phyloP scores from a whole-genome alignment of 2,329 filamentous ascomycete species.

The Verticillium albo-atrum region DNA sequence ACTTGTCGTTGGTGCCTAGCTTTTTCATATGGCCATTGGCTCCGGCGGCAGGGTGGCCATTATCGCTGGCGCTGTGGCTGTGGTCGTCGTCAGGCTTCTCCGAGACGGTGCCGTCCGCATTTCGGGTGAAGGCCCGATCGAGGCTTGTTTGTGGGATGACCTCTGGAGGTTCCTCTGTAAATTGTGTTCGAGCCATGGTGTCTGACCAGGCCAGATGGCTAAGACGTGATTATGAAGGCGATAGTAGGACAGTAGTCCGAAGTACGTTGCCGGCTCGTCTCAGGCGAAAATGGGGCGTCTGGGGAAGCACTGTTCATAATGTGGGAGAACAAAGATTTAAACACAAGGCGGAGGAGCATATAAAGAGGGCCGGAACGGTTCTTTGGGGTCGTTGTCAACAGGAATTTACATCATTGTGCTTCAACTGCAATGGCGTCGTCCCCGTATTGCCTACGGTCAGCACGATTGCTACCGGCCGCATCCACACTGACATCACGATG shows the following conservation, averaged over 20 bases:
- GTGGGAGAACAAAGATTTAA: neutral
- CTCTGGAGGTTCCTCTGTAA: constrained; percentile 30
- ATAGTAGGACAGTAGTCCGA: neutral
- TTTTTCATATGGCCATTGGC: constrained; percentile 23
- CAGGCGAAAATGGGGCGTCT: neutral
- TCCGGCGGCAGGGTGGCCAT: constrained; percentile 29
- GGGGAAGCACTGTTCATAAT: neutral
- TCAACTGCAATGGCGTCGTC: neutral
- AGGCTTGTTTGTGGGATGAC: constrained; percentile 30
- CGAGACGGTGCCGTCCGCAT: neutral
- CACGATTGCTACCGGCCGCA: neutral
- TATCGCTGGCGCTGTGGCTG: constrained; percentile 22
- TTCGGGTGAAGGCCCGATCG: constrained; percentile 7
- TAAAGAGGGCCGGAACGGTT: neutral
- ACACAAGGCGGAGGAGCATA: neutral
- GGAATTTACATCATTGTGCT: neutral
- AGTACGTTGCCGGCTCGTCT: neutral
- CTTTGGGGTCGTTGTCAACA: neutral
- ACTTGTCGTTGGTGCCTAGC: constrained; percentile 32
- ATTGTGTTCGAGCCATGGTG: constrained; percentile 17
- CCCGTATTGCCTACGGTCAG: neutral
- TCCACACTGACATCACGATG: neutral
- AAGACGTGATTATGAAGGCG: neutral
- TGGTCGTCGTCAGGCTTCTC: constrained; percentile 15
- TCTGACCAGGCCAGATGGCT: neutral